Percentiles rank a stretch among this genome's conserved stretches.
Conservation (phyloP, 306 rosid genomes). For the Pterocarpus macrocarpus region DNA sequence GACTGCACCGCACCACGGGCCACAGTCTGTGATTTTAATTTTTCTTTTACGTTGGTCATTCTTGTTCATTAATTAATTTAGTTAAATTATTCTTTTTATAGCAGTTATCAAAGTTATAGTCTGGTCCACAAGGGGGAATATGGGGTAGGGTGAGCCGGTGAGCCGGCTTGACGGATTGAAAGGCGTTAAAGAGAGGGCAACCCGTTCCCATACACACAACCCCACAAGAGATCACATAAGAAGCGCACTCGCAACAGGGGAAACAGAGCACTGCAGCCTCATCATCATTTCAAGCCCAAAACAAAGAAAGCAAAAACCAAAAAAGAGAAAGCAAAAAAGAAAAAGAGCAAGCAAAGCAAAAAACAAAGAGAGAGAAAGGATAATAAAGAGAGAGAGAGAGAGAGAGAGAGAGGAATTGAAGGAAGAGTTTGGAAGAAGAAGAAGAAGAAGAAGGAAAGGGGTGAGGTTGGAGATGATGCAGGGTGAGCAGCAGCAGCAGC, state of each 20-base stretch:
- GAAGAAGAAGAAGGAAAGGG: neutral
- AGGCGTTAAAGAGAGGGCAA: conserved; percentile 23
- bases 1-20: neutral
- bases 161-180: neutral
- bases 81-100: neutral
- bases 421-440: conserved; percentile 37
- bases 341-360: conserved; percentile 24
- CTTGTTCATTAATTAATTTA: neutral
- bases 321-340: conserved; percentile 37
- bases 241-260: conserved; percentile 58
- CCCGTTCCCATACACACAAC: neutral
- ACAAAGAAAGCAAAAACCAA: conserved; percentile 52
- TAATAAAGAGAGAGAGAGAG: conserved; percentile 33
- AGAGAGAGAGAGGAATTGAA: conserved; percentile 32
- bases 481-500: conserved; percentile 57
- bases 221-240: conserved; percentile 41
- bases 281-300: conserved; percentile 71
- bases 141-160: neutral
- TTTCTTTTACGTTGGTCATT: neutral
- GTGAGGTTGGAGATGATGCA: conserved; percentile 54
- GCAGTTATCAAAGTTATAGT: neutral
- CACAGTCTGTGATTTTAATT: neutral
- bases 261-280: conserved; percentile 58
- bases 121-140: neutral
- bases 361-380: neutral